Evolutionary conservation across 345 rosid species (phyloP), one percentile per base, ranked within the genome.

Genomic region (Eutrema yunnanense): DNA sequence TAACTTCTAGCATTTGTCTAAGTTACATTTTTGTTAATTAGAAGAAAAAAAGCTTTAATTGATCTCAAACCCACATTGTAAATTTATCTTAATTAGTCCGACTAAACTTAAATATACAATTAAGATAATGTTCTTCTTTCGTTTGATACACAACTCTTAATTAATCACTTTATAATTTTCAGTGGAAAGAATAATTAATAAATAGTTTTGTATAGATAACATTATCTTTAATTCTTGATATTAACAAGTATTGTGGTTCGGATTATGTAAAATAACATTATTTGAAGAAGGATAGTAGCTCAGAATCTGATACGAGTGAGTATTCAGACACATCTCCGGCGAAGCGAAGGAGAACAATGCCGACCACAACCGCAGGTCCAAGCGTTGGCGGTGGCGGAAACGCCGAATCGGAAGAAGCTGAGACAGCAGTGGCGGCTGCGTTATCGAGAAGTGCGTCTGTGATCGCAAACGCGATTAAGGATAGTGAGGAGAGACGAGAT

Each of bases 281-380:
- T 8, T 7, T 64, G 79, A 81, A 82, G 87, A 79, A 76, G 78
- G 86, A 67, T 79, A 83, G 72, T 76, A 83, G 84, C 80, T 85
- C 92, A 83, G 91, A 87, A 73, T 88, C 91, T 73, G 96, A 87
- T 78, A 81, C 92, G 26, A 86, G 86, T 79, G 96, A 86, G 84
- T 73, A 87, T 69, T 83, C 91, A 71, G 88, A 86, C 82, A 81
- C 95, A 19, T 83, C 92, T 27, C 88, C 86, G 66, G 90, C 89
- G 58, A 86, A 92, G 76, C 77, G 87, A 60, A 82, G 87, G 71
- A 82, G 83, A 71, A 71, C 77, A 78, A 36, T 48, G 54, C 72
- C 75, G 14, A 36, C 80, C 8, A 57, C 75, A 70, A 37, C 80
- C 2, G 67, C 80, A 0, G 80, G 76, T 64, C 54, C 80, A 0